Evolutionary conservation across 2,329 filamentous ascomycete genomes (phyloP), one percentile per base, ranked within the genome.

Genomic region (Lizonia empirigonia): DNA sequence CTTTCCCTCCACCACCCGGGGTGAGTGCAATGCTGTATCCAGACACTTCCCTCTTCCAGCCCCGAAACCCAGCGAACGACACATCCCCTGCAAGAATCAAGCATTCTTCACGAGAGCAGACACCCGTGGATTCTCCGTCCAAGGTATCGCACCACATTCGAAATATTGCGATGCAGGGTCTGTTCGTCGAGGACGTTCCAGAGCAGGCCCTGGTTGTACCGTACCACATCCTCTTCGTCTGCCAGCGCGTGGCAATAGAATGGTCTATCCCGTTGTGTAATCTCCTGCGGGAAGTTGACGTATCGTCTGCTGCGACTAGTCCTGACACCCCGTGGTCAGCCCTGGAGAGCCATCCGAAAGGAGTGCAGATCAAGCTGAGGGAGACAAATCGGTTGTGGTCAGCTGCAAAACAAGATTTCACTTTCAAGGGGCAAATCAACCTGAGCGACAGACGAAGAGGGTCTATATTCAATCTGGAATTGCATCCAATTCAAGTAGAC

Each of bases 171-270:
- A 22, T 26, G 0, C 55, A 64, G 13, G 58, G 67, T 16, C 50
- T 75, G 1, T 74, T 72, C 29, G 60, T 69, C 5, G 49, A 62
- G 6, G 39, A 60, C 7, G 38, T 59, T 12, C 18, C 56, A 3
- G 7, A 36, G 7, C 23, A 44, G 2, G n/a, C 65, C 5, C 27
- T 29, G n/a, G 4, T 16, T 0, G 52, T 68, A 16, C 67, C 70
- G 0, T 75, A 69, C 50, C 65, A 63, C n/a, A 40, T 70, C 2
- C 57, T 66, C 1, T 73, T 70, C 48, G 70, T 73, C n/a, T 69
- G 67, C 38, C 53, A 48, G 15, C 67, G 69, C 4, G 30, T 74
- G 13, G 59, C 67, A 1, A 35, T 58, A 16, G 59, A 60, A 3
- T 33, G 44, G 19, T 53, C 44, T 0, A 30, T 67, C 3, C 13